A percentile compares a stretch with the other conserved stretches of the same genome.
Conservation (phyloP, 371 early-diverging fungal genomes). For the Aphelidium insulamus region DNA sequence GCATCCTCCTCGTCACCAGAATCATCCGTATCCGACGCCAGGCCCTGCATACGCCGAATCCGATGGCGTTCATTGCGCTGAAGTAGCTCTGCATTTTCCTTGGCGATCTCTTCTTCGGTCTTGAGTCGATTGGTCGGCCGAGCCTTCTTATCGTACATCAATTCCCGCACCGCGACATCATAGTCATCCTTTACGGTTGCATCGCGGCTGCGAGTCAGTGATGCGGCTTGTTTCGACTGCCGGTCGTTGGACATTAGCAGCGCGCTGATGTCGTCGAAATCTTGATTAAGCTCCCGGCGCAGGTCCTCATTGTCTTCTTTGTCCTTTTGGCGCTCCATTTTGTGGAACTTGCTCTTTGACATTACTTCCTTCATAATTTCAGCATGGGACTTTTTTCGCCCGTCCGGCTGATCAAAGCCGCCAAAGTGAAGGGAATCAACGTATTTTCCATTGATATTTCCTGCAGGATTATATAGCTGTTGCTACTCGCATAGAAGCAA, state of each 20-base stretch:
- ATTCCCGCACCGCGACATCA: slow-evolving; percentile 49
- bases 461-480: no score
- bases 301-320: slow-evolving; percentile 59
- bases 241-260: slow-evolving; percentile 23
- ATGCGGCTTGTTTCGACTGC: slow-evolving; percentile 8
- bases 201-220: slow-evolving; percentile 3
- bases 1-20: slow-evolving; percentile 26
- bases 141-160: slow-evolving; percentile 61
- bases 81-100: slow-evolving; percentile 54
- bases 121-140: slow-evolving; percentile 74
- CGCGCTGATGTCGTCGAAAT: slow-evolving; percentile 51
- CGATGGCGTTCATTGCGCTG: slow-evolving; percentile 68
- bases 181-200: slow-evolving; percentile 25
- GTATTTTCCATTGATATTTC: slow-evolving; percentile 37
- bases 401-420: slow-evolving; percentile 45
- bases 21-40: slow-evolving; percentile 20
- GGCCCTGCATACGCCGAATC: slow-evolving; percentile 65
- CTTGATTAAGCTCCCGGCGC: slow-evolving; percentile 61
- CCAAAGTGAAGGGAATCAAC: slow-evolving; percentile 67
- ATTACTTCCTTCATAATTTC: slow-evolving; percentile 94
- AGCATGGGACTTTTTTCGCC: slow-evolving; percentile 47
- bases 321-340: slow-evolving; percentile 60
- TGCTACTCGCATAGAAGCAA: no score
- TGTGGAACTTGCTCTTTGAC: slow-evolving; percentile 82
- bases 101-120: slow-evolving; percentile 76